A percentile compares a stretch with the other conserved stretches of the same genome.
phyloP scores from a whole-genome alignment of 768 basidiomycete genomes.

The Mycena floridula region DNA sequence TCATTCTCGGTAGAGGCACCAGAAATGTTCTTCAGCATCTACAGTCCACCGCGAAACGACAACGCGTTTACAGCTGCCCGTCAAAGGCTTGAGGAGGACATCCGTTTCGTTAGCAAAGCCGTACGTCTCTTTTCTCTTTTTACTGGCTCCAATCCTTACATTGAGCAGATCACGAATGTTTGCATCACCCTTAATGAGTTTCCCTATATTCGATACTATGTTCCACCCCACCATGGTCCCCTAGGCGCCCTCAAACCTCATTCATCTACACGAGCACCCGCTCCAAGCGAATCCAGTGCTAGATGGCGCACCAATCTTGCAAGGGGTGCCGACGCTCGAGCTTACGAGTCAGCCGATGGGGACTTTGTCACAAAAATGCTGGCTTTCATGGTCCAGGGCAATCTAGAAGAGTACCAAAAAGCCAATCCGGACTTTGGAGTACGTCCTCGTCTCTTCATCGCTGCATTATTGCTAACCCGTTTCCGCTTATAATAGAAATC shows the following conservation, averaged over 20 bases:
- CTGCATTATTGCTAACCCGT: not conserved
- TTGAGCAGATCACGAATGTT: constrained; percentile 71
- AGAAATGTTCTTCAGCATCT: constrained; percentile 81
- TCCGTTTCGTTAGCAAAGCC: constrained; percentile 67
- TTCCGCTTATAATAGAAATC: constrained; percentile 35
- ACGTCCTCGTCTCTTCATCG: constrained; percentile 21
- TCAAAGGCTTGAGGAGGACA: constrained; percentile 80
- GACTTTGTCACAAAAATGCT: constrained; percentile 79
- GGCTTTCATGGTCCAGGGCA: constrained; percentile 78
- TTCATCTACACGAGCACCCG: constrained; percentile 56
- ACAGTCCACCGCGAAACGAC: constrained; percentile 75
- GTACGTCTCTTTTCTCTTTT: constrained; percentile 30
- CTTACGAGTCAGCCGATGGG: constrained; percentile 61
- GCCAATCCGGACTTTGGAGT: constrained; percentile 85
- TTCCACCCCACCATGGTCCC: constrained; percentile 76
- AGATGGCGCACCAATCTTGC: constrained; percentile 83
- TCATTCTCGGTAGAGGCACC: constrained; percentile 78
- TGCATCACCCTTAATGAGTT: constrained; percentile 89
- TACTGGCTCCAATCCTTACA: not conserved
- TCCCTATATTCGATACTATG: constrained; percentile 90
- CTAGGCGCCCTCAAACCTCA: constrained; percentile 77
- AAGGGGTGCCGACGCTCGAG: constrained; percentile 61
- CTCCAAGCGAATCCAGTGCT: constrained; percentile 54
- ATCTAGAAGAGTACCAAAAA: constrained; percentile 84
- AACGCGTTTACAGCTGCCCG: constrained; percentile 61